Percentiles rank a stretch among this genome's conserved stretches.
These are phyloP conservation scores for Kluyveromyces aestuarii DNA, from an alignment of 805 yeast genomes.

Conservation along the genomic window DNA sequence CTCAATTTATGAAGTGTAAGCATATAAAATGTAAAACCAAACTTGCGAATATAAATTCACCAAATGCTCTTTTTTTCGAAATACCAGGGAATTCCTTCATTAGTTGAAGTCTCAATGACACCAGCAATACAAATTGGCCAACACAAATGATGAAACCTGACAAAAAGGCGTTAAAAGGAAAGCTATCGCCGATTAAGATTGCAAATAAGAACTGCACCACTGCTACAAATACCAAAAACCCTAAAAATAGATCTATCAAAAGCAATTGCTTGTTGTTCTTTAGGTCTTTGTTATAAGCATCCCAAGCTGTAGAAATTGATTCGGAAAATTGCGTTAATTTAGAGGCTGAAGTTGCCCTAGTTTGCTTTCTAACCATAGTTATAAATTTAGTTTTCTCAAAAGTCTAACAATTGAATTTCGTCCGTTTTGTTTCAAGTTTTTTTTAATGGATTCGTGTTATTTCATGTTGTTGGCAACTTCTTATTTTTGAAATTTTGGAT, in stretches of 20 bases:
- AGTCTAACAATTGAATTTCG: no score
- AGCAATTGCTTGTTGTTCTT: conserved; percentile 37
- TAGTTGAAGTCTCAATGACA: conserved; percentile 70
- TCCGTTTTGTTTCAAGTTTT: background rate
- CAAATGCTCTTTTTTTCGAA: conserved; percentile 60
- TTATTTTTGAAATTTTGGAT: background rate
- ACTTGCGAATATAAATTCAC: conserved; percentile 82
- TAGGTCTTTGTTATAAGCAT: conserved; percentile 22
- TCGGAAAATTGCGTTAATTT: conserved; percentile 16
- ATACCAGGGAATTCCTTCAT: conserved; percentile 36
- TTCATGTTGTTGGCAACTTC: background rate
- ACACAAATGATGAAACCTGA: conserved; percentile 90
- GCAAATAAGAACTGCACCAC: conserved; percentile 72
- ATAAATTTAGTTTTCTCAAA: no score
- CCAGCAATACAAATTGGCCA: conserved; percentile 89
- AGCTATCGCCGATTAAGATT: conserved; percentile 62
- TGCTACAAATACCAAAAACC: conserved; percentile 66
- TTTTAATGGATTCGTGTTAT: background rate
- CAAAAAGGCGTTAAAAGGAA: conserved; percentile 94
- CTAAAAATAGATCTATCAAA: conserved; percentile 71
- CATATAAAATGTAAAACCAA: conserved; percentile 82
- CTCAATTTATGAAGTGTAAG: conserved; percentile 79
- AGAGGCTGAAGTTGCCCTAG: background rate
- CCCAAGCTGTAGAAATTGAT: conserved; percentile 16
- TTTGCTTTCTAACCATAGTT: background rate